phyloP scores from a whole-genome alignment of 2,329 filamentous ascomycete genomes.

The Fusarium algeriense region DNA sequence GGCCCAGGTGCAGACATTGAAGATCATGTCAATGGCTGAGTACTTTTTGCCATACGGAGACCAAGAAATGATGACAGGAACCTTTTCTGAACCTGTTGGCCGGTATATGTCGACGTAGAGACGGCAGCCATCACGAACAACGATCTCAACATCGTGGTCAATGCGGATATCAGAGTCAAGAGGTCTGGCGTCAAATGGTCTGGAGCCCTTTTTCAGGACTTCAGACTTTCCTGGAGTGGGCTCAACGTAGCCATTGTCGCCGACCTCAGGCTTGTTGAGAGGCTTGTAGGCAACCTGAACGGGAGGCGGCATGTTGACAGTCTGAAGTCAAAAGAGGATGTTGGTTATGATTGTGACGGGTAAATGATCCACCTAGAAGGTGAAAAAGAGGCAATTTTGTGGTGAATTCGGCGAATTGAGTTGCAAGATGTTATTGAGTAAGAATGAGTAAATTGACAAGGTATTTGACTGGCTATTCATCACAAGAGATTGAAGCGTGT shows the following conservation, averaged over 20 bases:
- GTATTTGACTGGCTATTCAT: not conserved
- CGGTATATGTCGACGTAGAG: constrained; percentile 35
- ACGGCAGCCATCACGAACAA: constrained; percentile 38
- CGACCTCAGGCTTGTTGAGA: constrained; percentile 36
- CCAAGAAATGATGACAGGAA: constrained; percentile 38
- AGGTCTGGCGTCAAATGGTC: constrained; percentile 35
- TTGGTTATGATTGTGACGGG: not conserved
- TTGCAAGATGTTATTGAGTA: accelerated
- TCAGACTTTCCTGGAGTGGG: constrained; percentile 36
- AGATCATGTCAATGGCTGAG: constrained; percentile 36
- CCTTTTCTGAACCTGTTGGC: constrained; percentile 3
- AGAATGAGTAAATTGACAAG: not conserved
- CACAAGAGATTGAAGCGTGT: constrained; percentile 1
- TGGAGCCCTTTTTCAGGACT: constrained; percentile 35
- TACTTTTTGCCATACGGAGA: constrained; percentile 43
- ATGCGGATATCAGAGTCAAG: constrained; percentile 40
- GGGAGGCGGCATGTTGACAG: constrained; percentile 31
- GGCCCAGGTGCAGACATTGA: constrained; percentile 36
- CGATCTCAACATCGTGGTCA: constrained; percentile 42
- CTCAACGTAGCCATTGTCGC: constrained; percentile 38
- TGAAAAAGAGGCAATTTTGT: no score
- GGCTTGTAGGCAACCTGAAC: constrained; percentile 44
- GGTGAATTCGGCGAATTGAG: accelerated
- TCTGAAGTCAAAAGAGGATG: no score
- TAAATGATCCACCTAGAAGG: not conserved